A percentile compares a stretch with the other conserved stretches of the same genome.
Evolutionary conservation across 768 basidiomycete genomes (phyloP).

Genomic region (Zangia roseola): DNA sequence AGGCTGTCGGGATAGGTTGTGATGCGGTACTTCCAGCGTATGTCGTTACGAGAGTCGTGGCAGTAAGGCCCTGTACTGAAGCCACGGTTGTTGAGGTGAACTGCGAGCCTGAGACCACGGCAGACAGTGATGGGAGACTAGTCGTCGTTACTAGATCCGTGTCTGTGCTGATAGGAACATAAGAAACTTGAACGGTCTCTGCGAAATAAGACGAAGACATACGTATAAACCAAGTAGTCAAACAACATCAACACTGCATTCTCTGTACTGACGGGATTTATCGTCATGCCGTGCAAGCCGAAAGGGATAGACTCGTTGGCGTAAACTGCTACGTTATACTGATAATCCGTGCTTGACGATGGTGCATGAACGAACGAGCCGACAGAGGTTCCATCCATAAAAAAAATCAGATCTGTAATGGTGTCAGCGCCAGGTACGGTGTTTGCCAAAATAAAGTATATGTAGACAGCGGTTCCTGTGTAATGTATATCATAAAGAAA

Average conservation of each 20-base stretch:
- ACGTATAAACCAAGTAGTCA: slow-evolving; percentile 20
- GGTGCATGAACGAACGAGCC: slow-evolving; percentile 1
- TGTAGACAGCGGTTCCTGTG: slow-evolving; percentile 15
- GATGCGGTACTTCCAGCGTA: too few species aligned
- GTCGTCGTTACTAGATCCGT: neutral
- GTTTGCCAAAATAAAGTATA: slow-evolving; percentile 16
- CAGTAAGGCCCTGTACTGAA: too few species aligned
- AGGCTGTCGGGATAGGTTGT: too few species aligned
- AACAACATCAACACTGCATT: slow-evolving; percentile 8
- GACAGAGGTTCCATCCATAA: neutral
- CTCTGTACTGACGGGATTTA: neutral
- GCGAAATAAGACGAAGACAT: neutral
- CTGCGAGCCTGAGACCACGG: too few species aligned
- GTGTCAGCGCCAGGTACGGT: neutral
- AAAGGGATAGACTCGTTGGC: neutral
- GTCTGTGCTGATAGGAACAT: slow-evolving; percentile 1
- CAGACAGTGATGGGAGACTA: neutral
- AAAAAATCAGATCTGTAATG: slow-evolving; percentile 8
- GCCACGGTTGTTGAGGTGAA: too few species aligned
- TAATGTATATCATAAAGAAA: neutral
- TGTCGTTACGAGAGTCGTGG: too few species aligned
- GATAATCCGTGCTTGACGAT: neutral
- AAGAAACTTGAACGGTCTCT: neutral
- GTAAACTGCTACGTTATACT: slow-evolving; percentile 15
- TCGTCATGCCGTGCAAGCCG: slow-evolving; percentile 3